phyloP scores from a whole-genome alignment of 108 stramenopile genomes.

The Cyclotella sp. region DNA sequence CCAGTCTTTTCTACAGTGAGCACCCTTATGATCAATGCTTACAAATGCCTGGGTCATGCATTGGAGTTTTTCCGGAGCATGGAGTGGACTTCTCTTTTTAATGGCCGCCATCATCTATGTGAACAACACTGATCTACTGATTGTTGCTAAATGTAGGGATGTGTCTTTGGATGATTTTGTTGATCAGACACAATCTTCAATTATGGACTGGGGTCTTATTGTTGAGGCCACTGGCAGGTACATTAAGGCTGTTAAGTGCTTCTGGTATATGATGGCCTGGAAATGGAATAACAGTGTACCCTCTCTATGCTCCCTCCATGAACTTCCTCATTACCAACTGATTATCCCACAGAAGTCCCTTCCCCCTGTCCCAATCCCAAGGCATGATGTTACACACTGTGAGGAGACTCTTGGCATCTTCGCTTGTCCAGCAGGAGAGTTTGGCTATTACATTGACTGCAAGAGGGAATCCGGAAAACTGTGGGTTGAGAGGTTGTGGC shows the following conservation, averaged over 20 bases:
- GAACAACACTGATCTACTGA: too few species aligned
- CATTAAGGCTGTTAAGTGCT: neutral
- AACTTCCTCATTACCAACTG: conserved; percentile 9
- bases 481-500: neutral
- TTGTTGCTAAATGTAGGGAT: too few species aligned
- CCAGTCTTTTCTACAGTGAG: too few species aligned
- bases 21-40: too few species aligned
- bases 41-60: too few species aligned
- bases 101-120: too few species aligned
- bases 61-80: too few species aligned
- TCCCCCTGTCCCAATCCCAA: neutral
- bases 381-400: neutral
- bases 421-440: neutral
- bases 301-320: neutral
- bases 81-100: too few species aligned
- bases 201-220: too few species aligned
- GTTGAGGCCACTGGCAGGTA: neutral
- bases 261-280: conserved; percentile 25
- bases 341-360: conserved; percentile 7
- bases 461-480: neutral
- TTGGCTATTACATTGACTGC: neutral
- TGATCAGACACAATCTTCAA: too few species aligned
- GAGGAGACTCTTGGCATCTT: conserved; percentile 10
- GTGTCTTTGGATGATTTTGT: too few species aligned
- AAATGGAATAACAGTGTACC: neutral